Percentiles rank a stretch among this genome's conserved stretches.
Evolutionary conservation across 176 grass and related monocot species (phyloP).

Genomic region (barley (Hordeum vulgare)): DNA sequence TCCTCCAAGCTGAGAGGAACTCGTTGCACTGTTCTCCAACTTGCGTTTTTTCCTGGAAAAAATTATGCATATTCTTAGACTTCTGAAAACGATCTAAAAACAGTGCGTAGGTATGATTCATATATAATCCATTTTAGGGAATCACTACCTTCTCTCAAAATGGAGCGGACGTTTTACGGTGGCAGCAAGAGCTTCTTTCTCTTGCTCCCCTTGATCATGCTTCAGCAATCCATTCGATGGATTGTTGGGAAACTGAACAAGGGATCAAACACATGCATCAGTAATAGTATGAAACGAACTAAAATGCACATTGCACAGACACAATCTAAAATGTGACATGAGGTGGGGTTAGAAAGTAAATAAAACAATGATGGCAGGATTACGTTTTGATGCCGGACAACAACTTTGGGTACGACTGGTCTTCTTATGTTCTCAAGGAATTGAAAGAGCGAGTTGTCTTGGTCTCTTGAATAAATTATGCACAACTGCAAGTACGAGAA

Average conservation of each 20-base stretch:
- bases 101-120: background rate
- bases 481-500: constrained; percentile 24
- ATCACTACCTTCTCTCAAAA: constrained; percentile 36
- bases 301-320: background rate
- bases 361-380: background rate
- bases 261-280: background rate
- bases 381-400: background rate
- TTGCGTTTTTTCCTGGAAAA: constrained; percentile 19
- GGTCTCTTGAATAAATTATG: constrained; percentile 1
- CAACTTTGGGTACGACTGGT: background rate
- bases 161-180: background rate
- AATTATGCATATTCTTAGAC: background rate
- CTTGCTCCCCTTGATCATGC: background rate
- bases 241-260: background rate
- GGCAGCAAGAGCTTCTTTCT: background rate
- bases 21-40: background rate
- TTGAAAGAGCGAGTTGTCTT: constrained; percentile 2
- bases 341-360: background rate
- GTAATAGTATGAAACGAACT: background rate
- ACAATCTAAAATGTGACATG: background rate
- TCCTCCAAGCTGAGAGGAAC: background rate
- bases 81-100: background rate
- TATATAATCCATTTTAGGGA: background rate
- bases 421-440: background rate
- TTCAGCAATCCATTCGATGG: background rate